Evolutionary conservation across 2,329 filamentous ascomycete genomes (phyloP).

Genomic region (Diatrype stigma): DNA sequence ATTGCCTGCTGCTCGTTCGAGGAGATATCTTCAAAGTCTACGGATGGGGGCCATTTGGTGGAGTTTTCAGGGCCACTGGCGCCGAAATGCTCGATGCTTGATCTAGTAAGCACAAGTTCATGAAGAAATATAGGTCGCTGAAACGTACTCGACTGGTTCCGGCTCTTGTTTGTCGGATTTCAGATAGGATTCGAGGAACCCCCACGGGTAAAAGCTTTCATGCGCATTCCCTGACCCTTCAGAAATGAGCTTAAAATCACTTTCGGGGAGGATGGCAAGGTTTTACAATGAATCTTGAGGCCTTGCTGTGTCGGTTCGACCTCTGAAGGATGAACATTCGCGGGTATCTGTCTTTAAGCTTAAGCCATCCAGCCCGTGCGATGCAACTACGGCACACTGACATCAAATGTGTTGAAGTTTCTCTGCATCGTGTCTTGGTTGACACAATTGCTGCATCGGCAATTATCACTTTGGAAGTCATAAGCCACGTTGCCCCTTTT

Average conservation of each 20-base stretch:
- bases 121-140: background rate
- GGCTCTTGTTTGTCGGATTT: constrained; percentile 26
- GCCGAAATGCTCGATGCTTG: constrained; percentile 17
- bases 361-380: constrained; percentile 5
- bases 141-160: constrained; percentile 31
- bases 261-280: background rate
- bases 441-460: constrained; percentile 62
- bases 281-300: constrained; percentile 46
- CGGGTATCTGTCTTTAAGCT: constrained; percentile 37
- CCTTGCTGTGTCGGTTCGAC: constrained; percentile 31
- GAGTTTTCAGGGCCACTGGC: constrained; percentile 32
- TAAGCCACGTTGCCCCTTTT: constrained; percentile 9
- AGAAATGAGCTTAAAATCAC: constrained; percentile 9
- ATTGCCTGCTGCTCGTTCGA: constrained; percentile 48
- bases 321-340: constrained; percentile 33
- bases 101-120: constrained; percentile 1
- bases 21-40: constrained; percentile 61
- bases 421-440: constrained; percentile 69
- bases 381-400: constrained; percentile 30
- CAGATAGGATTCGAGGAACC: constrained; percentile 53
- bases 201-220: constrained; percentile 60
- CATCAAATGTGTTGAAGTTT: constrained; percentile 63
- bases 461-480: constrained; percentile 58
- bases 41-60: constrained; percentile 46
- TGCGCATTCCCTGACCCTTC: constrained; percentile 66